A percentile compares a stretch with the other conserved stretches of the same genome.
These are phyloP conservation scores for Abrus pulchellus DNA, from an alignment of 306 rosid species.

Conservation along the genomic window DNA sequence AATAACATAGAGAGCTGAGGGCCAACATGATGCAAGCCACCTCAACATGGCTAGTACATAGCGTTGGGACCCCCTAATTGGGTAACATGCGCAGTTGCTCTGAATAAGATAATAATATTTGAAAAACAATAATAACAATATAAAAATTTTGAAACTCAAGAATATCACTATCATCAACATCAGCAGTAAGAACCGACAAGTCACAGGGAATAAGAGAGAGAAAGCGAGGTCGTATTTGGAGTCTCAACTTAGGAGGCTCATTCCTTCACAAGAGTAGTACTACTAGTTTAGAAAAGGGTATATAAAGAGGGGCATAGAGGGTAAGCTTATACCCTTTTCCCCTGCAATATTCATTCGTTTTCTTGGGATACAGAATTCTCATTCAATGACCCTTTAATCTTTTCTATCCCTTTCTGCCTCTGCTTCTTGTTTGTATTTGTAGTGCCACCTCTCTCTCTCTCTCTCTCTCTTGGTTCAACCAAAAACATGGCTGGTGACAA, in stretches of 20 bases:
- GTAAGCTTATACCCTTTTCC: background rate
- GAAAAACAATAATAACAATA: background rate
- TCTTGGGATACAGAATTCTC: constrained; percentile 60
- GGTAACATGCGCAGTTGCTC: constrained; percentile 24
- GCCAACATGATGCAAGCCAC: constrained; percentile 25
- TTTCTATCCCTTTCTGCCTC: background rate
- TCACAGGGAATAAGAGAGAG: constrained; percentile 34
- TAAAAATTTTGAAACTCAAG: constrained; percentile 30
- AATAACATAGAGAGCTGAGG: constrained; percentile 1
- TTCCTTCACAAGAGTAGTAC: background rate
- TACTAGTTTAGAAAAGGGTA: background rate
- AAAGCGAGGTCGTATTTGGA: constrained; percentile 3
- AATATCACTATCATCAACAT: constrained; percentile 14
- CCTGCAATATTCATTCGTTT: background rate
- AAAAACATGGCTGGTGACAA: constrained; percentile 60
- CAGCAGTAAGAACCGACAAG: constrained; percentile 44
- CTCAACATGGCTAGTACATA: constrained; percentile 24
- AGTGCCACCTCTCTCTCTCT: background rate
- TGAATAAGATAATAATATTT: background rate
- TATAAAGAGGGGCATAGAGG: constrained; percentile 38
- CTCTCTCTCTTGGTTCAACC: background rate
- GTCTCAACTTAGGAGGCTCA: background rate
- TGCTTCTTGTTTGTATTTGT: background rate
- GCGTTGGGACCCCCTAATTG: constrained; percentile 44
- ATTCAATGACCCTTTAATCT: constrained; percentile 50